Conservation (phyloP, 352 stramenopile species). For the Pythium plurisporium region DNA sequence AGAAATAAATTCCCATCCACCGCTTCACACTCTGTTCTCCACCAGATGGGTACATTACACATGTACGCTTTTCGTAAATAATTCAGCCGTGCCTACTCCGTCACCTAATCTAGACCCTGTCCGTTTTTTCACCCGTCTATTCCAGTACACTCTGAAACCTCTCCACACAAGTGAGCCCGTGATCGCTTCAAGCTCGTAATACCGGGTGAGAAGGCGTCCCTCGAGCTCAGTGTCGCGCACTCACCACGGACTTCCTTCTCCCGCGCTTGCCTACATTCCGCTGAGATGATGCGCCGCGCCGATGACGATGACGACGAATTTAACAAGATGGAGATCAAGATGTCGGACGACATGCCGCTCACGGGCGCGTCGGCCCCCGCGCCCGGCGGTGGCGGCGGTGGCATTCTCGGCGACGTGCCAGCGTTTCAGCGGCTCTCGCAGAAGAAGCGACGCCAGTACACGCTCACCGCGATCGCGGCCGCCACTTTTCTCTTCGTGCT, state of each 20-base stretch:
- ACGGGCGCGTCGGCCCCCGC: constrained; percentile 11
- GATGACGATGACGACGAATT: constrained; percentile 20
- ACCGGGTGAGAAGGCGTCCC: background rate
- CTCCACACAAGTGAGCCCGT: too few species aligned
- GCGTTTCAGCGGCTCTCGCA: constrained; percentile 14
- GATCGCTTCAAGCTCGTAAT: too few species aligned
- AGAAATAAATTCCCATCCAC: background rate
- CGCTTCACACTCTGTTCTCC: background rate
- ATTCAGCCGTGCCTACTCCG: background rate
- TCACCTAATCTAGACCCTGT: background rate
- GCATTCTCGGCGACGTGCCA: constrained; percentile 22
- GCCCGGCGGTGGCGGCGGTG: background rate
- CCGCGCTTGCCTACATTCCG: background rate
- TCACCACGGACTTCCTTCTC: background rate
- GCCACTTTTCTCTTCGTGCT: constrained; percentile 22
- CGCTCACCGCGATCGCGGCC: constrained; percentile 4
- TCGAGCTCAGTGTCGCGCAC: background rate
- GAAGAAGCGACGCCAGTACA: constrained; percentile 25
- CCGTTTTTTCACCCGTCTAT: constrained; percentile 1
- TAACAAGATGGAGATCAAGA: constrained; percentile 28
- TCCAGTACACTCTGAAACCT: constrained; percentile 1
- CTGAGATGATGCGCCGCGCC: constrained; percentile 7
- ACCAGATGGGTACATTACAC: background rate
- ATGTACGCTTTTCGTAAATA: constrained; percentile 2
- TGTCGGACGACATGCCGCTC: constrained; percentile 27